Percentiles rank a stretch among this genome's conserved stretches.
phyloP scores from a whole-genome alignment of 148 eudicot species.

The Rhododendron kiyosumense region DNA sequence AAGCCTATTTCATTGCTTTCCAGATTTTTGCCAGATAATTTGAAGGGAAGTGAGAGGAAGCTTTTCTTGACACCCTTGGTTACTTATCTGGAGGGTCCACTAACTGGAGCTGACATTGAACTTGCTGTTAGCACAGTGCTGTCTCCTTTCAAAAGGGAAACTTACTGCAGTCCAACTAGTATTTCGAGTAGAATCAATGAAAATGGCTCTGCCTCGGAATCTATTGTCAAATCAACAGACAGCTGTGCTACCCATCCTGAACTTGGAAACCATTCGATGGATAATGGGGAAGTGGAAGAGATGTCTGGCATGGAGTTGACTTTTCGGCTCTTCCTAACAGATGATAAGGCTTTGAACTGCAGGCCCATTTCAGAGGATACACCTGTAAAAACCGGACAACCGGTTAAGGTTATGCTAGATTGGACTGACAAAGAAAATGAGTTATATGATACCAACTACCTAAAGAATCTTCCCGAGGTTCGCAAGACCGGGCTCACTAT shows the following conservation, averaged over 20 bases:
- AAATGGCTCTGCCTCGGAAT: conserved; percentile 35
- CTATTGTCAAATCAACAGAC: conserved; percentile 22
- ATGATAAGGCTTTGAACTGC: conserved; percentile 46
- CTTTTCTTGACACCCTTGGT: conserved; percentile 72
- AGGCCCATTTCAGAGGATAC: conserved; percentile 52
- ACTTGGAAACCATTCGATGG: conserved; percentile 22
- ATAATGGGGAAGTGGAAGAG: conserved; percentile 29
- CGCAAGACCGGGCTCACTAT: conserved; percentile 60
- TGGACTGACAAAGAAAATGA: conserved; percentile 62
- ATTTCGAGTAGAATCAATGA: conserved; percentile 19
- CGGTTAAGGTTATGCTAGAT: conserved; percentile 41
- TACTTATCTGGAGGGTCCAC: conserved; percentile 56
- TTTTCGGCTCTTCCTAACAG: conserved; percentile 47
- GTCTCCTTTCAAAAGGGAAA: conserved; percentile 60
- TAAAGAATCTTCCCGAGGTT: conserved; percentile 86
- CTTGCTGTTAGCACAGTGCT: conserved; percentile 46
- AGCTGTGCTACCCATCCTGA: conserved; percentile 15
- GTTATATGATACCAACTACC: conserved; percentile 59
- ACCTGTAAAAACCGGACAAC: conserved; percentile 29
- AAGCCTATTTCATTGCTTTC: conserved; percentile 1
- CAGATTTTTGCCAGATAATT: conserved; percentile 29
- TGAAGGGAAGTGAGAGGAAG: conserved; percentile 55
- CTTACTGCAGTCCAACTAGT: conserved; percentile 21
- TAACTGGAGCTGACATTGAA: conserved; percentile 56
- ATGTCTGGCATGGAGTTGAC: conserved; percentile 30